Conservation (phyloP, 2,329 filamentous ascomycete genomes). For the Epichloe sp. region DNA sequence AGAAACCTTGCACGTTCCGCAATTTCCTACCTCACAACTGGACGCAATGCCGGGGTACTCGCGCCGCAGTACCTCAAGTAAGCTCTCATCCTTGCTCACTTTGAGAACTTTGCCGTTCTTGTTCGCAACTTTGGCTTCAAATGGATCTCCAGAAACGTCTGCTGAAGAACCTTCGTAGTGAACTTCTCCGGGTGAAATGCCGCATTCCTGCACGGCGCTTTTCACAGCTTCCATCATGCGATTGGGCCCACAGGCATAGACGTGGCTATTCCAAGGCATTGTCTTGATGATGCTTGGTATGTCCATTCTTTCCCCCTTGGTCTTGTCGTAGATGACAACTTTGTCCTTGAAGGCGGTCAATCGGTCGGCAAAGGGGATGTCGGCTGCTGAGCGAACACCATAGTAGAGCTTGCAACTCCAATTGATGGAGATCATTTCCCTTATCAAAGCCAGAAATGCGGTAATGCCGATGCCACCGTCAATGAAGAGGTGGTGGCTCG, state of each 20-base stretch:
- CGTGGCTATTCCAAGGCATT: constrained; percentile 38
- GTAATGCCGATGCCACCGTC: constrained; percentile 54
- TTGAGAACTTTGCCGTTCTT: constrained; percentile 25
- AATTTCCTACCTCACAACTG: constrained; percentile 42
- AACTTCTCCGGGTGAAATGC: constrained; percentile 35
- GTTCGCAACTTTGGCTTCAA: constrained; percentile 40
- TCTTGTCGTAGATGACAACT: constrained; percentile 39
- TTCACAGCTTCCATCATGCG: constrained; percentile 41
- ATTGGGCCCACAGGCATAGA: constrained; percentile 49
- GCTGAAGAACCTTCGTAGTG: constrained; percentile 49
- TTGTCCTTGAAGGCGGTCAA: constrained; percentile 28
- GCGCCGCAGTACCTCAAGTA: constrained; percentile 33
- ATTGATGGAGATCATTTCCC: constrained; percentile 29
- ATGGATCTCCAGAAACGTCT: constrained; percentile 42
- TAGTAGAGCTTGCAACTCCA: constrained; percentile 44
- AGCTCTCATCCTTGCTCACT: constrained; percentile 34
- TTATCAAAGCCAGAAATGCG: constrained; percentile 42
- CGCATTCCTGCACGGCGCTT: constrained; percentile 24
- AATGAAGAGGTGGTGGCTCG: constrained; percentile 48
- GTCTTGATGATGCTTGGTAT: constrained; percentile 34
- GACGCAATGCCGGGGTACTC: constrained; percentile 30
- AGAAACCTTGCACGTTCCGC: constrained; percentile 35
- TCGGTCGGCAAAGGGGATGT: constrained; percentile 42
- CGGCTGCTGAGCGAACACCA: constrained; percentile 36
- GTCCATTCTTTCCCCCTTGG: constrained; percentile 37